Conservation (phyloP, 352 stramenopile species). For the Aphanomyces cochlioides region DNA sequence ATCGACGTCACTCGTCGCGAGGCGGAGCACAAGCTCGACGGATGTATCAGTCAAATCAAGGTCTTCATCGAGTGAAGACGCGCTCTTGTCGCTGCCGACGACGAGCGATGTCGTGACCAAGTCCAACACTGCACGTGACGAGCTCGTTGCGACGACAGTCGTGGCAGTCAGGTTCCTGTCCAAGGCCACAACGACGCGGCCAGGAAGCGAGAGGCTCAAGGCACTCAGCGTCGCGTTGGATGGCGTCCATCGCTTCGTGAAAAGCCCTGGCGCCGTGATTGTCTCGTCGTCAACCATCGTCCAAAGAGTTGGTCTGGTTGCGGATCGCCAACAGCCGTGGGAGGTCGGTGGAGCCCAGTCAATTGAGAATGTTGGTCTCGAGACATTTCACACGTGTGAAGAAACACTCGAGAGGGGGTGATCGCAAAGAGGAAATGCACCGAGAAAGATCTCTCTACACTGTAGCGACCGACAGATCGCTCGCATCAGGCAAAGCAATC, state of each 20-base stretch:
- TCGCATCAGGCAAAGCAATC: too few relatives aligned
- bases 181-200: conserved; percentile 1
- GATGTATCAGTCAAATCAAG: not conserved
- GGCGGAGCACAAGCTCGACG: not conserved
- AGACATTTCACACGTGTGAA: too few relatives aligned
- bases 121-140: conserved; percentile 2
- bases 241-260: not conserved
- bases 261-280: not conserved
- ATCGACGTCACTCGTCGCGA: conserved; percentile 3
- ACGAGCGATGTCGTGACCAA: not conserved
- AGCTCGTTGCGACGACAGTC: conserved; percentile 1
- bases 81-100: not conserved
- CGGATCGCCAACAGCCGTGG: not conserved
- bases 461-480: too few relatives aligned
- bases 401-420: too few relatives aligned
- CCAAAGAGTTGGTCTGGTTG: not conserved
- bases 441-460: too few relatives aligned
- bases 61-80: not conserved
- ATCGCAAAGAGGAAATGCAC: too few relatives aligned
- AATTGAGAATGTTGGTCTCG: too few relatives aligned
- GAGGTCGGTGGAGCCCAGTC: too few relatives aligned
- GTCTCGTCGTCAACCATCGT: not conserved
- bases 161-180: not conserved
- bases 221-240: not conserved
- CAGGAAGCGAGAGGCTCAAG: not conserved